These are phyloP conservation scores for Cylindrodendrum hubeiense DNA, from an alignment of 2,329 filamentous ascomycete species.

Conservation along the genomic window DNA sequence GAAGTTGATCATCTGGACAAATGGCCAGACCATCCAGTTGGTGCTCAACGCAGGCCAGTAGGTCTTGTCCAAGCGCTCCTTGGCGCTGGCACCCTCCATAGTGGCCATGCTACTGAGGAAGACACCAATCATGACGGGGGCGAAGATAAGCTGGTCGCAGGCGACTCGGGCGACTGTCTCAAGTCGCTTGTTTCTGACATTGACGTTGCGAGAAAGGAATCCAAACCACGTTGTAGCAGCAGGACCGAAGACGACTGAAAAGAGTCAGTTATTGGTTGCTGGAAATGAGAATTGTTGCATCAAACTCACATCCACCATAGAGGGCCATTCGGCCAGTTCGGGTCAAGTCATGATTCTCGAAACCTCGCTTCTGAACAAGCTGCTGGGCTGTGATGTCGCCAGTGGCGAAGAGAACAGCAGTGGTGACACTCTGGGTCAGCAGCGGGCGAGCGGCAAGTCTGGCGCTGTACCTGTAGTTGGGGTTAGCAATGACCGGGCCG, in stretches of 20 bases:
- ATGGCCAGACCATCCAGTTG: constrained; percentile 92
- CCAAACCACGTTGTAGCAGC: constrained; percentile 89
- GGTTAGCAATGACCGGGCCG: constrained; percentile 26
- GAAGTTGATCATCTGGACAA: constrained; percentile 89
- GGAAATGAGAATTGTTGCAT: constrained; percentile 1
- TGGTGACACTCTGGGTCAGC: constrained; percentile 91
- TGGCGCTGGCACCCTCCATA: constrained; percentile 73
- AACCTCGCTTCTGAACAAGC: constrained; percentile 83
- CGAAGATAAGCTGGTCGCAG: constrained; percentile 85
- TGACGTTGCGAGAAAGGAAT: constrained; percentile 79
- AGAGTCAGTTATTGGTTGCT: constrained; percentile 22
- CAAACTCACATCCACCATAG: constrained; percentile 78
- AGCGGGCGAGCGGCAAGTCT: constrained; percentile 84
- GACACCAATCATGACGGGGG: constrained; percentile 82
- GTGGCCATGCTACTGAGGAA: constrained; percentile 90
- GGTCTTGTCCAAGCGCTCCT: constrained; percentile 78
- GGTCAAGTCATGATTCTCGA: constrained; percentile 79
- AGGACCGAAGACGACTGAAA: constrained; percentile 83
- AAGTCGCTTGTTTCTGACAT: constrained; percentile 71
- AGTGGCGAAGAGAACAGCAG: constrained; percentile 90
- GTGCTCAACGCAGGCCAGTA: constrained; percentile 80
- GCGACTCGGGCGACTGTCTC: constrained; percentile 84
- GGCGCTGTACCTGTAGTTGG: constrained; percentile 80
- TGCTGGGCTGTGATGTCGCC: constrained; percentile 95
- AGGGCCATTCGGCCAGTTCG: constrained; percentile 83